Conservation (phyloP, 768 basidiomycete genomes). For the Lentinula guzmanii region DNA sequence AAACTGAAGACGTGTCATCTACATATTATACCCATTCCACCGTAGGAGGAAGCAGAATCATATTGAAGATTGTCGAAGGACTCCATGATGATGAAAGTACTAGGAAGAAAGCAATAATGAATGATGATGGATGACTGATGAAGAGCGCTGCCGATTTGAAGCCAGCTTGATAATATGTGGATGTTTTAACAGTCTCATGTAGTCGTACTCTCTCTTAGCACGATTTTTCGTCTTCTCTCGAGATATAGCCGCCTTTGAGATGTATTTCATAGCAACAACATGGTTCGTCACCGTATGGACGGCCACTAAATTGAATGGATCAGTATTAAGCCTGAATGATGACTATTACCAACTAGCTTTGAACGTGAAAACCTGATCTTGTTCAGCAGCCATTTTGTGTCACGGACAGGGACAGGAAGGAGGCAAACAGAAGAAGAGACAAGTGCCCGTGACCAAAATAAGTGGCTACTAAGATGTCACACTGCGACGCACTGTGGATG, state of each 20-base stretch:
- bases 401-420: not conserved
- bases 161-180: slow-evolving; percentile 96
- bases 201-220: slow-evolving; percentile 94
- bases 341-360: slow-evolving; percentile 58
- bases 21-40: slow-evolving; percentile 53
- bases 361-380: slow-evolving; percentile 47
- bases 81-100: slow-evolving; percentile 47
- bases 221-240: slow-evolving; percentile 87
- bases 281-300: slow-evolving; percentile 92
- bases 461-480: too few species aligned
- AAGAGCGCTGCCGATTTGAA: too few species aligned
- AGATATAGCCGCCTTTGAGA: slow-evolving; percentile 90
- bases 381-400: not conserved
- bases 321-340: slow-evolving; percentile 10
- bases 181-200: slow-evolving; percentile 90
- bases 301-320: slow-evolving; percentile 55
- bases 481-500: too few species aligned
- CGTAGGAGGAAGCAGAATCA: slow-evolving; percentile 78
- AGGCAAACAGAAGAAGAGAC: not conserved
- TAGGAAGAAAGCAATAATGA: too few species aligned
- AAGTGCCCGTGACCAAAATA: not conserved
- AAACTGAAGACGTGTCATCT: slow-evolving; percentile 78
- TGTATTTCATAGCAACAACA: slow-evolving; percentile 96
- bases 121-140: too few species aligned
- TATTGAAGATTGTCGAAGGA: slow-evolving; percentile 84